Evolutionary conservation across 2,329 filamentous ascomycete species (phyloP), one percentile per base, ranked within the genome.

Genomic region (Aureobasidium namibiae): DNA sequence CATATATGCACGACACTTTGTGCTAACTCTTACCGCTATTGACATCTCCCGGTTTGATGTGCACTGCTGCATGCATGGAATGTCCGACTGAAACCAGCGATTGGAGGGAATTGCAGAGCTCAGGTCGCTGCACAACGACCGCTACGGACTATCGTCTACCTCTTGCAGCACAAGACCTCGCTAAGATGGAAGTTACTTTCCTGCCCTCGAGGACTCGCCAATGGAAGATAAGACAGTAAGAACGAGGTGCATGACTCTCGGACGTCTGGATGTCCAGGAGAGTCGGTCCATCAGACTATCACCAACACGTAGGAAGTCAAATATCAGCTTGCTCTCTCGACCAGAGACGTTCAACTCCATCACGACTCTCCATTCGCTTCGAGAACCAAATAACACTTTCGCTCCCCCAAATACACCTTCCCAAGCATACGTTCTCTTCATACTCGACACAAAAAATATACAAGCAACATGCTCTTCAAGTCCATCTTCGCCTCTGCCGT

Each of bases 391-490:
- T 14, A 18, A 26, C 2, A 44, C 42, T 29, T 23, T 46, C 36
- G 42, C 29, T 56, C 16, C 18, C 41, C 13, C 14, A n/a, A n/a
- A 13, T 7, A 6, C 11, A 44, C 14, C 18, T 14, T n/a, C 33
- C 10, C 24, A 9, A 31, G 11, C 6, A 2, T 2, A 41, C 3
- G 14, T 31, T 41, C n/a, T 14, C 11, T 21, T n/a, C 33, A 24
- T 16, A 16, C 8, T 3, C 11, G 8, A 3, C 0, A 38, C 58
- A 67, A 65, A 14, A n/a, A n/a, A n/a, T n/a, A n/a, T n/a, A n/a
- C n/a, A n/a, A n/a, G n/a, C n/a, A n/a, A n/a, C n/a, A 69, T 68
- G 67, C 65, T 63, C 36, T 66, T 66, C 65, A 31, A 46, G 10
- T 65, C 65, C 61, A 34, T 67, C 67, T 33, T 68, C 63, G 59